Conservation (phyloP, 805 yeast genomes). For the Metschnikowia baotianmanensis region DNA sequence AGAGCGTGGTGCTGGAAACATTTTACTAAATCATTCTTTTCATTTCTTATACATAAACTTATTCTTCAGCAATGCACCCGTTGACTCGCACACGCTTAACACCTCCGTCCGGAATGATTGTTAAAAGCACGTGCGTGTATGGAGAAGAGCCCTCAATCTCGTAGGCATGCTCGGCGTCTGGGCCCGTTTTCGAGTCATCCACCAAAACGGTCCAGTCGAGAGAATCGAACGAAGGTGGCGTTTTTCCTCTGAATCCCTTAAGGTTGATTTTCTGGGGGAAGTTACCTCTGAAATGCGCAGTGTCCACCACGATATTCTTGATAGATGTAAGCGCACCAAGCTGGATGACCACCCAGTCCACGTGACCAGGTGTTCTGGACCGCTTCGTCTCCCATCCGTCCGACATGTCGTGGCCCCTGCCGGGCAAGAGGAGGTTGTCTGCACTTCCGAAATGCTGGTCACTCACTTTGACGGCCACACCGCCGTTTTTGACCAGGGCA, state of each 20-base stretch:
- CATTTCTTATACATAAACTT: background rate
- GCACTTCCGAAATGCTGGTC: constrained; percentile 96
- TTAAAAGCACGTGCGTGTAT: constrained; percentile 70
- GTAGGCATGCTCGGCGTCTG: constrained; percentile 76
- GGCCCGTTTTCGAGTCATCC: constrained; percentile 67
- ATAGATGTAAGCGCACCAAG: constrained; percentile 67
- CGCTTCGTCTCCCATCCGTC: constrained; percentile 99
- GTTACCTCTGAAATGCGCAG: constrained; percentile 93
- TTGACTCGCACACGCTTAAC: constrained; percentile 84
- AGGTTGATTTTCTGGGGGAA: constrained; percentile 79
- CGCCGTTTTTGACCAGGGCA: constrained; percentile 85
- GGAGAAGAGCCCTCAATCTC: constrained; percentile 28
- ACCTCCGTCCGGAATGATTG: constrained; percentile 96
- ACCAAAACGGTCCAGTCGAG: constrained; percentile 64
- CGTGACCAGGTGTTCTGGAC: constrained; percentile 78
- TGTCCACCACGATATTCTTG: constrained; percentile 68
- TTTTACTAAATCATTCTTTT: background rate
- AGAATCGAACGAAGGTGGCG: constrained; percentile 42
- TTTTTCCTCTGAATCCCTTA: constrained; percentile 50
- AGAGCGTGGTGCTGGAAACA: too few species aligned
- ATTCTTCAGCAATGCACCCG: constrained; percentile 46
- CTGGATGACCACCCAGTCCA: constrained; percentile 86
- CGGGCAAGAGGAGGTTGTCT: constrained; percentile 85
- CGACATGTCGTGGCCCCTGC: constrained; percentile 93
- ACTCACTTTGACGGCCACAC: constrained; percentile 76